Percentiles rank a stretch among this genome's conserved stretches.
Evolutionary conservation across 2,329 filamentous ascomycete species (phyloP).

Genomic region (Onygena corvina): DNA sequence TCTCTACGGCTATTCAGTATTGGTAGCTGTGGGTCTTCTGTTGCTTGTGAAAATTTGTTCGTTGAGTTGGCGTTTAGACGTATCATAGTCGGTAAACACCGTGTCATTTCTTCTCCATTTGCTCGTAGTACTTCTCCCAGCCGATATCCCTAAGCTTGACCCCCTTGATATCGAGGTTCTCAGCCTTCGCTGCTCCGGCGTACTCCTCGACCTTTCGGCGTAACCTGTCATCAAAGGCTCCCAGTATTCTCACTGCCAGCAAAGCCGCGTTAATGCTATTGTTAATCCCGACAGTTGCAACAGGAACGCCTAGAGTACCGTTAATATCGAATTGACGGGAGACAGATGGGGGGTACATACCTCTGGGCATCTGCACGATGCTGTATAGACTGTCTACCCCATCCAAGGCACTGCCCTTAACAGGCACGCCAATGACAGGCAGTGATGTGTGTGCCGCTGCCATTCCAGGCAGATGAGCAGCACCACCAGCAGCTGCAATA

Average conservation of each 20-base stretch:
- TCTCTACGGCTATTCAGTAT: no score
- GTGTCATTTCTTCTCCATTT: constrained; percentile 23
- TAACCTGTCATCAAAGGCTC: constrained; percentile 35
- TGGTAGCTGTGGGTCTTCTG: no score
- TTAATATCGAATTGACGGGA: constrained; percentile 12
- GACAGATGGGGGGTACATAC: constrained; percentile 29
- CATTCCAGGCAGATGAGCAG: constrained; percentile 66
- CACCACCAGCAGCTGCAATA: constrained; percentile 64
- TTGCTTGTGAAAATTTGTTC: no score
- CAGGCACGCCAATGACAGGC: constrained; percentile 65
- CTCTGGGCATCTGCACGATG: constrained; percentile 63
- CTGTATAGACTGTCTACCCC: constrained; percentile 59
- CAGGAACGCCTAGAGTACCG: constrained; percentile 48
- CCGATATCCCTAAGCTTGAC: constrained; percentile 33
- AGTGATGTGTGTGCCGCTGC: constrained; percentile 56
- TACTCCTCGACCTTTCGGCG: constrained; percentile 35
- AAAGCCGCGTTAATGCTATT: constrained; percentile 67
- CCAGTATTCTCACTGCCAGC: constrained; percentile 57
- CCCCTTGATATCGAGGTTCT: constrained; percentile 35
- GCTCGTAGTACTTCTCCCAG: constrained; percentile 35
- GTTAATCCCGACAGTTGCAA: constrained; percentile 66
- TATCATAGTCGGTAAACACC: no score
- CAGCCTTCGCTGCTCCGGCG: constrained; percentile 30
- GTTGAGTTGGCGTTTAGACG: no score
- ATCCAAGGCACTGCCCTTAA: constrained; percentile 61